Conservation (phyloP, 2,329 filamentous ascomycete species). For the Cladosporium halotolerans region DNA sequence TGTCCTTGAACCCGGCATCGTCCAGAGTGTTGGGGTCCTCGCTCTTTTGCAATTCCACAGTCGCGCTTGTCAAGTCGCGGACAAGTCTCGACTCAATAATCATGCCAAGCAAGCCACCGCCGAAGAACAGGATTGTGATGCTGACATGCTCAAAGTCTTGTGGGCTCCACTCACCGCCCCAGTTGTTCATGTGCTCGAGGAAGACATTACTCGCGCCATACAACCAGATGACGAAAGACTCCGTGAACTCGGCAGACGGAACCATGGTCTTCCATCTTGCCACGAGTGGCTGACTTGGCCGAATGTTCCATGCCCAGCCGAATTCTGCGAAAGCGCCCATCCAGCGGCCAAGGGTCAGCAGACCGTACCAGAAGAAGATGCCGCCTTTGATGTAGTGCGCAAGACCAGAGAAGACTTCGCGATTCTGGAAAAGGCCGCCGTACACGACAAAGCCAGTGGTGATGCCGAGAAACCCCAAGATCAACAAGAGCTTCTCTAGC, state of each 20-base stretch:
- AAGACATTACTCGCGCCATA: slow-evolving; percentile 90
- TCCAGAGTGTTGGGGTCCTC: slow-evolving; percentile 17
- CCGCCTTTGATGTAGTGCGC: slow-evolving; percentile 93
- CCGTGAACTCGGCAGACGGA: slow-evolving; percentile 79
- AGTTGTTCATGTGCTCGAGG: slow-evolving; percentile 75
- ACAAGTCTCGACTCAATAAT: slow-evolving; percentile 43
- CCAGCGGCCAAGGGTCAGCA: slow-evolving; percentile 83
- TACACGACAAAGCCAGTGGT: slow-evolving; percentile 69
- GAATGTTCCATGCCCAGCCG: slow-evolving; percentile 93
- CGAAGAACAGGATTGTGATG: slow-evolving; percentile 89
- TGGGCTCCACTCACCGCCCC: slow-evolving; percentile 65
- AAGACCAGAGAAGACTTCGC: slow-evolving; percentile 69
- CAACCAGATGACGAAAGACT: slow-evolving; percentile 82
- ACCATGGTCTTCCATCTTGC: slow-evolving; percentile 55
- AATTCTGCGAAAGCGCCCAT: slow-evolving; percentile 83
- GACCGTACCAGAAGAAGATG: slow-evolving; percentile 89
- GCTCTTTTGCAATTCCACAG: slow-evolving; percentile 37
- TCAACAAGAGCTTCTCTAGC: slow-evolving; percentile 69
- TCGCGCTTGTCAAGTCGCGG: slow-evolving; percentile 57
- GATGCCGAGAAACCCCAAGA: slow-evolving; percentile 69
- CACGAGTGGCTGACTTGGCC: slow-evolving; percentile 53
- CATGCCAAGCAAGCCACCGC: slow-evolving; percentile 64
- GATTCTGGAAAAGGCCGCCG: slow-evolving; percentile 64
- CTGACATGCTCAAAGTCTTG: slow-evolving; percentile 87
- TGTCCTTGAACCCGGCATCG: neutral